These are phyloP conservation scores for Anthracocystis walkeri DNA, from an alignment of 1,284 basidiomycete genomes.

Conservation along the genomic window DNA sequence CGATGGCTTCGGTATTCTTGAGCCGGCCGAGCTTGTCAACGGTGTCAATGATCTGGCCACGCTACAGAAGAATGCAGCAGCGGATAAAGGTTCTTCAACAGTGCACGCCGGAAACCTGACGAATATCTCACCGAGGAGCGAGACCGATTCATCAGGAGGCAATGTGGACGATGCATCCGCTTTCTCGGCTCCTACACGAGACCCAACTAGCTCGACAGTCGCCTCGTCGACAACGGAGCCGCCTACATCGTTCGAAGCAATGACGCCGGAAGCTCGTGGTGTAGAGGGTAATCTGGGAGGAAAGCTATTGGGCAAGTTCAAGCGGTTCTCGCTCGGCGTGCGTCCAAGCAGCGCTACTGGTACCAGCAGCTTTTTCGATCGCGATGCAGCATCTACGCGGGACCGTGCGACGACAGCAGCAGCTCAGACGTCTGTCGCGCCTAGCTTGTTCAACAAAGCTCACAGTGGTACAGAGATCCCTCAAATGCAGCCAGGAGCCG, in stretches of 20 bases:
- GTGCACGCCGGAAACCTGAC: constrained; percentile 16
- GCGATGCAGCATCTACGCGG: constrained; percentile 11
- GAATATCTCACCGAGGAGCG: constrained; percentile 20
- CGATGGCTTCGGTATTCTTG: constrained; percentile 69
- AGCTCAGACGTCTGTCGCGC: not conserved
- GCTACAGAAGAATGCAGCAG: constrained; percentile 15
- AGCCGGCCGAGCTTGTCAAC: constrained; percentile 59
- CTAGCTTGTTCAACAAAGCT: constrained; percentile 20
- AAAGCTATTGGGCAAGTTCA: constrained; percentile 58
- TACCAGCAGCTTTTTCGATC: constrained; percentile 8
- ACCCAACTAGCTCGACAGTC: constrained; percentile 2
- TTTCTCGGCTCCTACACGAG: constrained; percentile 30
- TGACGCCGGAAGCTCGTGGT: constrained; percentile 60
- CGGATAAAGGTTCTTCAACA: constrained; percentile 12
- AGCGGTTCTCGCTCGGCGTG: constrained; percentile 49
- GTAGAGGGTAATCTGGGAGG: constrained; percentile 48
- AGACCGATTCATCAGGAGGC: constrained; percentile 26
- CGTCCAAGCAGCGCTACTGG: constrained; percentile 17
- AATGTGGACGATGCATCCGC: constrained; percentile 27
- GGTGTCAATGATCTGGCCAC: constrained; percentile 56
- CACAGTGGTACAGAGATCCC: constrained; percentile 26
- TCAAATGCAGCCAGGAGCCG: constrained; percentile 51
- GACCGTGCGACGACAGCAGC: not conserved
- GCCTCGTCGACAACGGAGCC: constrained; percentile 35
- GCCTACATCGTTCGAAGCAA: constrained; percentile 60